These are phyloP conservation scores for Microcos paniculata DNA, from an alignment of 345 rosid species.

Conservation along the genomic window DNA sequence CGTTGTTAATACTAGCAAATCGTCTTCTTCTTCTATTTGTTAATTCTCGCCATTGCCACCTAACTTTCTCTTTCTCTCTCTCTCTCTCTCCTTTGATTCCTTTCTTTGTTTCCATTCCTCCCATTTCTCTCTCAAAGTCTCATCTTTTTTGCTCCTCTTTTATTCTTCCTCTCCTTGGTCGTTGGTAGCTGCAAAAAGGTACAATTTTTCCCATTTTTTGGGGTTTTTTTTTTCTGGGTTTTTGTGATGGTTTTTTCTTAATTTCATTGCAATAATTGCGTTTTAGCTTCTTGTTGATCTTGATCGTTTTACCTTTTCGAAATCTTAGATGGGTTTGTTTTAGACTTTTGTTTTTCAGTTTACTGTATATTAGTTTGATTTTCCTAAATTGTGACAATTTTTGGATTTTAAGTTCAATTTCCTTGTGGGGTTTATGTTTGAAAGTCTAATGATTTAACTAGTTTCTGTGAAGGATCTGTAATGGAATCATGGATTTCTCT, in stretches of 20 bases:
- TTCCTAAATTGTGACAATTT: not conserved
- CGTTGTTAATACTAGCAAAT: not conserved
- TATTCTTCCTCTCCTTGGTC: not conserved
- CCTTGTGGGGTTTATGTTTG: not conserved
- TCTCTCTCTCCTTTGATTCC: constrained; percentile 18
- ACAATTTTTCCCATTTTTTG: not conserved
- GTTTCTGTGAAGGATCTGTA: not conserved
- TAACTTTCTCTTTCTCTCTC: constrained; percentile 18
- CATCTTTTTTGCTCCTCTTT: not conserved
- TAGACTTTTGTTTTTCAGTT: not conserved
- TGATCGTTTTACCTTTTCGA: not conserved
- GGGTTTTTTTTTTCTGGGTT: not conserved
- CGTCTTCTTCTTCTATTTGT: not conserved
- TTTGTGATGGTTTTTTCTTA: not conserved
- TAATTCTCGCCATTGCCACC: constrained; percentile 17
- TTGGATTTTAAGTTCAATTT: not conserved
- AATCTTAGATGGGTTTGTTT: not conserved
- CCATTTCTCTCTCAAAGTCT: constrained; percentile 5
- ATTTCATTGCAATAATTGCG: not conserved
- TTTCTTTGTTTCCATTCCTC: constrained; percentile 13
- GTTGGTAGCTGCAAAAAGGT: constrained; percentile 8
- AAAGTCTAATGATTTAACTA: not conserved
- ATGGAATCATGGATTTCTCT: not conserved
- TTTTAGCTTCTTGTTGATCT: not conserved
- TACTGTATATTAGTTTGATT: not conserved